Base-by-base conservation (phyloP, 805 yeast genomes). In the Grigorovia transvaalensis region DNA sequence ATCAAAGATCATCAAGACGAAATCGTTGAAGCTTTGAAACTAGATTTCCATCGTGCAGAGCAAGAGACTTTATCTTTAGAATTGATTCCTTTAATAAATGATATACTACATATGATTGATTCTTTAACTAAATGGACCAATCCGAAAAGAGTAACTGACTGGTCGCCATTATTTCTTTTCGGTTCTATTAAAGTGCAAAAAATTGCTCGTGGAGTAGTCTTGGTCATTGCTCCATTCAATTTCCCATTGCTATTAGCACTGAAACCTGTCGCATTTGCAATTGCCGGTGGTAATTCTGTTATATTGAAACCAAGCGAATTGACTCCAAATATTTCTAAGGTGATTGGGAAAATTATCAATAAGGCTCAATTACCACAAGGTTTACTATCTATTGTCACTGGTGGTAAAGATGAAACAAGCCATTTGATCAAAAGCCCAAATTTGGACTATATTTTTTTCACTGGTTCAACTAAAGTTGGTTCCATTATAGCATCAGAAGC, bases 271-370 rank as follows among this genome's bases (percentile, higher is more conserved):
- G 74, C 81, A 42, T 87, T 88, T 19, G 96, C 96, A 1, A 70
- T 91, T 56, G 88, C 95, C 1, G 86, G 84, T 19, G 97, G 97
- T 12, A 89, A 90, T 65, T 73, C 82, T 15, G 91, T 86, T 29
- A 79, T 85, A 19, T 70, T 83, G 58, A 88, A 88, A 65, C 89
- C 87, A 17, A 76, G 84, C 54, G 97, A 91, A 66, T 63, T 75
- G 51, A 79, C 84, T 2, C 91, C 93, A 0, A 68, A 76, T 56
- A 77, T 83, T 47, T 72, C 88, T 2, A 59, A 62, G 19, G 72
- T 76, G n/a, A 61, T 90, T 41, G 74, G 84, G n/a, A 71, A 73
- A 17, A 60, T 88, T 6, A 67, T 90, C 15, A 64, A 70, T 35
- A 62, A 72, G 3, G 76, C 81, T 5, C 48, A 47, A 5, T 13